These are phyloP conservation scores for Leersia perrieri DNA, from an alignment of 176 grass and related monocot genomes.

Conservation along the genomic window DNA sequence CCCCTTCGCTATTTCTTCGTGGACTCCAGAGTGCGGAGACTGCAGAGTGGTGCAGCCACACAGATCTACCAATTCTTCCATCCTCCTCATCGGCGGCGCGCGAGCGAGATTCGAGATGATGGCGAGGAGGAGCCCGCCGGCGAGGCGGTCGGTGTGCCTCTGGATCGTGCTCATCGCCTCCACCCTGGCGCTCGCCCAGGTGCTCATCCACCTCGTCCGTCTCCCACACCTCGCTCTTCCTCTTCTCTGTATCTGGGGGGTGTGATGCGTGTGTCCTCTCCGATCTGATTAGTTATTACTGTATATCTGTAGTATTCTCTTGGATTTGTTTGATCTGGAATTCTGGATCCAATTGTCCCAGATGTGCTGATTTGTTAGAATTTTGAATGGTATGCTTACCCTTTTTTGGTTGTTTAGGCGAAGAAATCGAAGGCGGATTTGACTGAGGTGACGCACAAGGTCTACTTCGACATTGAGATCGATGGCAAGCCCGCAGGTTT, in stretches of 20 bases:
- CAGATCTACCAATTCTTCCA: conserved; percentile 32
- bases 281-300: neutral
- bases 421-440: conserved; percentile 60
- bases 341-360: neutral
- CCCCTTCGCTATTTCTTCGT: neutral
- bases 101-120: conserved; percentile 38
- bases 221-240: neutral
- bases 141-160: conserved; percentile 32
- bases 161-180: conserved; percentile 63
- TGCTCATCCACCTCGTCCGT: conserved; percentile 64
- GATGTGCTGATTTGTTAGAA: neutral
- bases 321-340: neutral
- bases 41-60: neutral
- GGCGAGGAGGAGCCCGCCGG: conserved; percentile 27
- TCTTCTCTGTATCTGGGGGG: neutral
- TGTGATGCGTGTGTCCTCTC: neutral
- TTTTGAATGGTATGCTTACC: neutral
- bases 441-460: conserved; percentile 88
- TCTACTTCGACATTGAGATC: conserved; percentile 93
- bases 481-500: conserved; percentile 86
- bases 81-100: conserved; percentile 14
- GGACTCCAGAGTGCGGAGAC: neutral
- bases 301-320: neutral
- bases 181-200: conserved; percentile 77
- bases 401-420: conserved; percentile 36